phyloP scores from a whole-genome alignment of 2,329 filamentous ascomycete species.

The Neodidymelliopsis sp. region DNA sequence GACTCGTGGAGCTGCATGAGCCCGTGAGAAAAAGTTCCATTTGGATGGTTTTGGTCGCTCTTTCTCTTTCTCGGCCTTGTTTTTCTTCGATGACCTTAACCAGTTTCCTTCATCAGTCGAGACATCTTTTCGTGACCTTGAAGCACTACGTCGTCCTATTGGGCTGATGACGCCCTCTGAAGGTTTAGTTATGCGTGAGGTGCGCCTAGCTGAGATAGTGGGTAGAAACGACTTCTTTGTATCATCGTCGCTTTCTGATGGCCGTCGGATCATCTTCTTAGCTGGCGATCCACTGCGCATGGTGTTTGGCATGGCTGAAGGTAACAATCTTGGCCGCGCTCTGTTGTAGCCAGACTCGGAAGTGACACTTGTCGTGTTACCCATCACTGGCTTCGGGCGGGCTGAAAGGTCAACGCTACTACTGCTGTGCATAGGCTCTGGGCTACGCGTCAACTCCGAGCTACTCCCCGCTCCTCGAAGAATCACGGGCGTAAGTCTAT shows the following conservation, averaged over 20 bases:
- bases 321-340: slow-evolving; percentile 40
- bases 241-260: slow-evolving; percentile 50
- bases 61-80: slow-evolving; percentile 34
- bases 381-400: slow-evolving; percentile 22
- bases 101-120: slow-evolving; percentile 46
- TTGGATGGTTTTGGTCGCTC: slow-evolving; percentile 49
- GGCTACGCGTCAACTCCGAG: slow-evolving; percentile 44
- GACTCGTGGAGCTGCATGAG: slow-evolving; percentile 52
- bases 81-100: slow-evolving; percentile 46
- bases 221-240: slow-evolving; percentile 44
- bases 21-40: slow-evolving; percentile 68
- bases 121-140: slow-evolving; percentile 38
- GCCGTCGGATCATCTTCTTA: slow-evolving; percentile 39
- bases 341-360: slow-evolving; percentile 28
- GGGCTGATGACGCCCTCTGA: slow-evolving; percentile 28
- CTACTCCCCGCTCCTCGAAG: slow-evolving; percentile 55
- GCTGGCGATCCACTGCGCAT: slow-evolving; percentile 40
- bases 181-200: slow-evolving; percentile 37
- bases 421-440: slow-evolving; percentile 46
- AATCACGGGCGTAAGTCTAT: slow-evolving; percentile 54
- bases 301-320: slow-evolving; percentile 49
- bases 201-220: slow-evolving; percentile 35
- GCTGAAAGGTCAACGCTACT: slow-evolving; percentile 44
- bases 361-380: slow-evolving; percentile 29
- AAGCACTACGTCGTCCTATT: slow-evolving; percentile 21